Evolutionary conservation across 352 stramenopile genomes (phyloP).

Genomic region (Nothophytophthora sp.): DNA sequence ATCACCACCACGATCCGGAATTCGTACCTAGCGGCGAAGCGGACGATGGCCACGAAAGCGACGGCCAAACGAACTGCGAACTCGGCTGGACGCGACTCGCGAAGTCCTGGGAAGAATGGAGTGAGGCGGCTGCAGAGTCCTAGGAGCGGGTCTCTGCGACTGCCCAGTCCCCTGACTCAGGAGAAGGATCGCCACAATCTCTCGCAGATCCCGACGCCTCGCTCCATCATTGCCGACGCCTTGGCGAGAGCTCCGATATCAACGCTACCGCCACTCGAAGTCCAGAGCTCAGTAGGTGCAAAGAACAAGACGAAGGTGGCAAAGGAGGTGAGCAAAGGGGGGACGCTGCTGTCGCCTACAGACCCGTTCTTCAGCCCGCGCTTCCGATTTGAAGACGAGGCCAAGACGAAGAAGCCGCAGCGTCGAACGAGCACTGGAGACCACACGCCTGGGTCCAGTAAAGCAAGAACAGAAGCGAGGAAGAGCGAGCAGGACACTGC

Average conservation of each 20-base stretch:
- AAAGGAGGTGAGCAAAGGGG: background rate
- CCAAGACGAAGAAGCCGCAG: slow-evolving; percentile 6
- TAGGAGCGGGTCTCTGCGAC: slow-evolving; percentile 28
- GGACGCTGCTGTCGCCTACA: slow-evolving; percentile 31
- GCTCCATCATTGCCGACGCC: slow-evolving; percentile 57
- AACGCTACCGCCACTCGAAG: slow-evolving; percentile 44
- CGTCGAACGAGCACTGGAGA: background rate
- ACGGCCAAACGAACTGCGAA: slow-evolving; percentile 9
- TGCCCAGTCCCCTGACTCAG: slow-evolving; percentile 54
- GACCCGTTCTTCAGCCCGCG: slow-evolving; percentile 74
- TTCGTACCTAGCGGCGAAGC: slow-evolving; percentile 84
- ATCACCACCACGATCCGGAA: slow-evolving; percentile 91
- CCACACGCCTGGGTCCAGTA: slow-evolving; percentile 1
- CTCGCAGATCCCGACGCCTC: slow-evolving; percentile 35
- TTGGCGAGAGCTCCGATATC: slow-evolving; percentile 37
- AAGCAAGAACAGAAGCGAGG: slow-evolving; percentile 1
- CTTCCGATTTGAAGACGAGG: slow-evolving; percentile 47
- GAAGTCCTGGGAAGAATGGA: slow-evolving; percentile 29
- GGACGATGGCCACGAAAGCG: slow-evolving; percentile 37
- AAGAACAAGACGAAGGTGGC: slow-evolving; percentile 14
- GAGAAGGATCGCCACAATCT: slow-evolving; percentile 32
- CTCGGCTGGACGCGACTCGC: slow-evolving; percentile 20
- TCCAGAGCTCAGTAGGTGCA: slow-evolving; percentile 7
- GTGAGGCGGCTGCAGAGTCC: slow-evolving; percentile 38
- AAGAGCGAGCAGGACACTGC: no score